Base-by-base conservation (phyloP, 2,329 filamentous ascomycete genomes). In the Aspergillus proliferans region DNA sequence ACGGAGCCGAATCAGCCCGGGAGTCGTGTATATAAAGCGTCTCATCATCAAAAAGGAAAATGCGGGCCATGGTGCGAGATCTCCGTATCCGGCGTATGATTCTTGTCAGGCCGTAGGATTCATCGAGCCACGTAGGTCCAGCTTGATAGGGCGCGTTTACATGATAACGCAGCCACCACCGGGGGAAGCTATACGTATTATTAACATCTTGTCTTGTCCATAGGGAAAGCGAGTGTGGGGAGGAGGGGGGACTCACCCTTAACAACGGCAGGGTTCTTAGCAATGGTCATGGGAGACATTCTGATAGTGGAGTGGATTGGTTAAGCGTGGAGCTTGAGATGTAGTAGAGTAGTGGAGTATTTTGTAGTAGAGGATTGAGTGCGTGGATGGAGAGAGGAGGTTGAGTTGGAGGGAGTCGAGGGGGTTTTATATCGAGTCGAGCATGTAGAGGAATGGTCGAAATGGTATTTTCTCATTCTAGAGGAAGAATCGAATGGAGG, bases 121-220 rank as follows among this genome's bases (percentile, higher is more conserved):
- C 8, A 7, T 21, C 36, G 36, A 18, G 38, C 8, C 36, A 9
- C 6, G 18, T 6, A 3, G 12, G 12, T 36, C 14, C 18, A 19
- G 38, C 9, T 40, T 40, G 38, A 9, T 8, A 5, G 10, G 38
- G 8, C 7, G 47, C 41, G 40, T 43, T 58, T 58, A 64, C 63
- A 65, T 65, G 46, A 65, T 52, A 34, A 62, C 54, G 53, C 63
- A 65, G 50, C 63, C 62, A 47, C 59, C 59, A 28, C 60, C 60
- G 48, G 63, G 61, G 45, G 57, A 56, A 43, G 58, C 57, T 48
- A 21, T 46, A 38, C 1, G 42, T 26, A 6, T 22, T 49, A 46
- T 55, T 47, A 55, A 48, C 15, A 41, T 33, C 14, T 47, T 8
- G 47, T 42, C 15, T 36, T 38, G 21, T 15, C 9, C 22, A 21